A percentile compares a stretch with the other conserved stretches of the same genome.
These are phyloP conservation scores for Asterophora parasitica DNA, from an alignment of 768 basidiomycete species.

Conservation along the genomic window DNA sequence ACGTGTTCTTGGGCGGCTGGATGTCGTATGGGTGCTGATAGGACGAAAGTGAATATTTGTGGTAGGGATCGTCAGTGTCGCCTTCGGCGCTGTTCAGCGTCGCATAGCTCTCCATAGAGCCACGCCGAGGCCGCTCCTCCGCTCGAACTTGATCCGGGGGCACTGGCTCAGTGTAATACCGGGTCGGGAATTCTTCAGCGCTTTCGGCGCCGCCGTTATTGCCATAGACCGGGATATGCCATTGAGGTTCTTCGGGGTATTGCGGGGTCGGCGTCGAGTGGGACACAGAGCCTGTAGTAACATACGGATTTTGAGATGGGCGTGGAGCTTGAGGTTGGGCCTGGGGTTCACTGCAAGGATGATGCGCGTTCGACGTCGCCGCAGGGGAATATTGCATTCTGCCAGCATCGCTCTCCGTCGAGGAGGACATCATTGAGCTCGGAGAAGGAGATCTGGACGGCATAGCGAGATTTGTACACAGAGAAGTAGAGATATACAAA, in stretches of 20 bases:
- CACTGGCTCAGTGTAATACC: constrained; percentile 19
- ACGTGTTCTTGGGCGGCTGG: constrained; percentile 42
- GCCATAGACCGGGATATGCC: constrained; percentile 26
- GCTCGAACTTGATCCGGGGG: constrained; percentile 1
- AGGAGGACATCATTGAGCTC: constrained; percentile 1
- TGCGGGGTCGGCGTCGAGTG: constrained; percentile 13
- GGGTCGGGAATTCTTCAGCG: constrained; percentile 23
- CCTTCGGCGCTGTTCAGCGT: constrained; percentile 26
- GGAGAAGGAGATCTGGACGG: constrained; percentile 4
- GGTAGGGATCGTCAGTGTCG: constrained; percentile 24
- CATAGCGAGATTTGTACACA: background rate
- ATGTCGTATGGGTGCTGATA: constrained; percentile 63
- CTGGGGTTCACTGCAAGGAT: constrained; percentile 2
- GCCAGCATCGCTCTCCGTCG: background rate
- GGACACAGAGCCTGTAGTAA: constrained; percentile 2
- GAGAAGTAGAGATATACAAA: background rate
- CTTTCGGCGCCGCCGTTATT: constrained; percentile 14
- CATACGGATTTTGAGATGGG: constrained; percentile 4
- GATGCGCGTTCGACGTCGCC: constrained; percentile 1
- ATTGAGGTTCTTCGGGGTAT: constrained; percentile 18
- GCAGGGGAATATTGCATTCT: background rate
- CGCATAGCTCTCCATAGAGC: constrained; percentile 31
- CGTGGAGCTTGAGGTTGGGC: constrained; percentile 1
- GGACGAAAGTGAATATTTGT: constrained; percentile 47
- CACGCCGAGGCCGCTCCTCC: constrained; percentile 19